Percentiles rank a stretch among this genome's conserved stretches.
Conservation (phyloP, 805 yeast species). For the Candida nemodendra region DNA sequence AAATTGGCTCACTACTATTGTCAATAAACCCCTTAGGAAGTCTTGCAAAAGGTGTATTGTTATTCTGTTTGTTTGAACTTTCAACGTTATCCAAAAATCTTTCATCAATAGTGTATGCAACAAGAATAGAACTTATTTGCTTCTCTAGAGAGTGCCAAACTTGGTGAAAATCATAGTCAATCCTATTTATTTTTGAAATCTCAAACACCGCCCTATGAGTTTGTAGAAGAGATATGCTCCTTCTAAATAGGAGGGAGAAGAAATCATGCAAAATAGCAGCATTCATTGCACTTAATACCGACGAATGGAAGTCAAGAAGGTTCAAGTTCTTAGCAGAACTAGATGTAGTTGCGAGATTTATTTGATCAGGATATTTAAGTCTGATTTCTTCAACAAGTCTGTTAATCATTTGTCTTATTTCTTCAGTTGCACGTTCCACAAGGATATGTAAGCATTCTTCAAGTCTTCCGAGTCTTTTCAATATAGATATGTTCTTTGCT, state of each 20-base stretch:
- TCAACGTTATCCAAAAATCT: conserved; percentile 25
- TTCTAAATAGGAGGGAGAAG: conserved; percentile 67
- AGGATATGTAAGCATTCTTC: conserved; percentile 57
- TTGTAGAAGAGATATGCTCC: conserved; percentile 62
- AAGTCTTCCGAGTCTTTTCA: conserved; percentile 53
- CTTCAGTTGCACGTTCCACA: conserved; percentile 54
- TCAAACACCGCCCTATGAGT: conserved; percentile 66
- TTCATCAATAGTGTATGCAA: conserved; percentile 39
- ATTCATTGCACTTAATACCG: conserved; percentile 26
- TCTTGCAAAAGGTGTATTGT: conserved; percentile 23
- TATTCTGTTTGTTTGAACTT: conserved; percentile 13
- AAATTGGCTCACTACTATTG: conserved; percentile 25
- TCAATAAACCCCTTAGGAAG: conserved; percentile 23
- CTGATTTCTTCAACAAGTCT: conserved; percentile 65
- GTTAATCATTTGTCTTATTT: conserved; percentile 60
- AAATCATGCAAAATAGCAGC: conserved; percentile 61
- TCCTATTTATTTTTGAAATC: conserved; percentile 37
- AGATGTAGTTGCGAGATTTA: conserved; percentile 21
- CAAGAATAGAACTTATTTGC: conserved; percentile 39
- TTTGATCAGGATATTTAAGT: conserved; percentile 43
- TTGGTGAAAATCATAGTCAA: conserved; percentile 25
- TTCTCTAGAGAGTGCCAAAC: conserved; percentile 46
- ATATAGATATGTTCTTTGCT: conserved; percentile 17
- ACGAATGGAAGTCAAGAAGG: conserved; percentile 17
- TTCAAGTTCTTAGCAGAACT: conserved; percentile 9